These are phyloP conservation scores for Truncatella angustata DNA, from an alignment of 2,329 filamentous ascomycete species.

Conservation along the genomic window DNA sequence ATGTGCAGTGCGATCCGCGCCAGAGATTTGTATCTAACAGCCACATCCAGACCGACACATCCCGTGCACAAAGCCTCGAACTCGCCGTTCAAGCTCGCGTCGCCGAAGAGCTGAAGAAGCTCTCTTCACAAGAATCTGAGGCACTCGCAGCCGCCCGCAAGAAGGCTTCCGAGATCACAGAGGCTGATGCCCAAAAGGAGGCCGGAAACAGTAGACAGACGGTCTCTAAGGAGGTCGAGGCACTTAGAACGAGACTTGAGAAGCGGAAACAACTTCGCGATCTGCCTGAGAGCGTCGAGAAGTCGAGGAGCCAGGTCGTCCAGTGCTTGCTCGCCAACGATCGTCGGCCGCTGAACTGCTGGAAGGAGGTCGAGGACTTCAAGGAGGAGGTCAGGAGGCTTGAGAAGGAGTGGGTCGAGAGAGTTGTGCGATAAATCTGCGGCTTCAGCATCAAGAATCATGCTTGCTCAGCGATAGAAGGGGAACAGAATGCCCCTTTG, in stretches of 20 bases:
- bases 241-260: constrained; percentile 58
- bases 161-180: constrained; percentile 37
- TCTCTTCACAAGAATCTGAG: constrained; percentile 68
- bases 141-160: constrained; percentile 69
- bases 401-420: constrained; percentile 86
- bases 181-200: constrained; percentile 26
- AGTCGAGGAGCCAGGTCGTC: constrained; percentile 73
- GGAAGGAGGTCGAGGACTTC: constrained; percentile 87
- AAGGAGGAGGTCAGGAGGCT: constrained; percentile 84
- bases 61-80: constrained; percentile 79
- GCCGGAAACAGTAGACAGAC: constrained; percentile 38
- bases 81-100: constrained; percentile 87
- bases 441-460: neutral
- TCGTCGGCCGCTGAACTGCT: constrained; percentile 87
- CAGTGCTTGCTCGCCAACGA: constrained; percentile 82
- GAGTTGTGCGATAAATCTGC: constrained; percentile 52
- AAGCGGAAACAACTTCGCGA: constrained; percentile 63
- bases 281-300: constrained; percentile 69
- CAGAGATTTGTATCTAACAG: constrained; percentile 8
- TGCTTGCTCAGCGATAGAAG: neutral
- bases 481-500: neutral
- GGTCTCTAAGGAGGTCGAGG: constrained; percentile 59
- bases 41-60: constrained; percentile 72
- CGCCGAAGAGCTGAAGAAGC: constrained; percentile 76
- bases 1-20: too few species aligned